Evolutionary conservation across 2,329 filamentous ascomycete species (phyloP).

Genomic region (Escovopsis sp.): DNA sequence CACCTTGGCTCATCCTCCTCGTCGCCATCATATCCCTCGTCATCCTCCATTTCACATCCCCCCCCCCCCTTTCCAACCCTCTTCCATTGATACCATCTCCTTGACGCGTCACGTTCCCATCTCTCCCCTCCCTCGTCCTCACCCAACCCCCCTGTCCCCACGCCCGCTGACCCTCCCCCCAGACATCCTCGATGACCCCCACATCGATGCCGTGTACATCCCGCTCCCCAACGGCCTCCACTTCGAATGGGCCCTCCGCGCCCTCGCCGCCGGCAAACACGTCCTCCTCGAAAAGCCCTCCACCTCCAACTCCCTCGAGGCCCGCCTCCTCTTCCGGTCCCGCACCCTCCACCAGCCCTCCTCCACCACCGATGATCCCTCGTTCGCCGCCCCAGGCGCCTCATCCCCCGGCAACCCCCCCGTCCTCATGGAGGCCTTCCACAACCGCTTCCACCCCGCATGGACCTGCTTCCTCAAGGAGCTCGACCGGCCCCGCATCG

Average conservation of each 20-base stretch:
- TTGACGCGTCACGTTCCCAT: too few species aligned
- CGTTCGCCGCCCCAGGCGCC: too few species aligned
- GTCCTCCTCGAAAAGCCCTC: slow-evolving; percentile 5
- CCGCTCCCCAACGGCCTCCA: slow-evolving; percentile 28
- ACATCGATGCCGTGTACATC: slow-evolving; percentile 33
- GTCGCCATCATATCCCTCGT: too few species aligned
- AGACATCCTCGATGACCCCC: slow-evolving; percentile 21
- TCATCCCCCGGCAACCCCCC: slow-evolving; percentile 17
- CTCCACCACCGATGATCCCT: too few species aligned
- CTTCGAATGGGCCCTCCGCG: slow-evolving; percentile 29
- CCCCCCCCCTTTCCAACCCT: neutral
- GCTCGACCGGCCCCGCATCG: slow-evolving; percentile 23
- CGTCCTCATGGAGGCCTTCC: slow-evolving; percentile 37
- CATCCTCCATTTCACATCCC: neutral
- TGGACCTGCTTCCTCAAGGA: slow-evolving; percentile 26
- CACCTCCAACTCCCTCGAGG: slow-evolving; percentile 9
- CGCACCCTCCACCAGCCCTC: slow-evolving; percentile 15
- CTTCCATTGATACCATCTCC: too few species aligned
- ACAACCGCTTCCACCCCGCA: slow-evolving; percentile 34
- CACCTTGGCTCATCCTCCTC: too few species aligned
- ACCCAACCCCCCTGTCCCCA: neutral
- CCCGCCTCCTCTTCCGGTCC: slow-evolving; percentile 26
- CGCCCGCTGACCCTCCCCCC: neutral
- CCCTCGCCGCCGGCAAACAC: slow-evolving; percentile 32
- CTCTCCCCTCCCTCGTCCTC: too few species aligned